Conservation (phyloP, 78 protist genomes). For the Emiliania huxleyi region DNA sequence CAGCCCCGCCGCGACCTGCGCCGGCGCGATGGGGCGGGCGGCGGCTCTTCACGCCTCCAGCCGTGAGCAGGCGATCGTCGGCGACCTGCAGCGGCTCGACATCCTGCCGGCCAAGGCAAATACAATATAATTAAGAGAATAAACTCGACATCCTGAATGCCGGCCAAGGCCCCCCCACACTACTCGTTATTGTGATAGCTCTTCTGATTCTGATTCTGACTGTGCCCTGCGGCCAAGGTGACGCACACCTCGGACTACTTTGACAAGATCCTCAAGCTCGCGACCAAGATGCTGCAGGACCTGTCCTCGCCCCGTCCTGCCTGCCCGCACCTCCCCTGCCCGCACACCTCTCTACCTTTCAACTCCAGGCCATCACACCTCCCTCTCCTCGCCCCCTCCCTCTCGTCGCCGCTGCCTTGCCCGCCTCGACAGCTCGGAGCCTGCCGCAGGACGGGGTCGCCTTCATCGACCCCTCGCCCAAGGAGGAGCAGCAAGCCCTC, state of each 20-base stretch:
- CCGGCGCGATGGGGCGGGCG: too few species aligned
- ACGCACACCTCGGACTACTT: conserved; percentile 94
- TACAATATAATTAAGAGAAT: too few species aligned
- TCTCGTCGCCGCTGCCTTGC: too few species aligned
- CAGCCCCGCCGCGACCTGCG: too few species aligned
- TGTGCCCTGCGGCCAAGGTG: background rate
- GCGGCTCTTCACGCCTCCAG: too few species aligned
- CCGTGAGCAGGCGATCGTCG: conserved; percentile 58
- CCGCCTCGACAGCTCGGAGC: too few species aligned
- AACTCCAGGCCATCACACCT: too few species aligned
- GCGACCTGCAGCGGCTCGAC: conserved; percentile 33
- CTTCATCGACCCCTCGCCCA: conserved; percentile 55
- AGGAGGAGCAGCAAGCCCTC: conserved; percentile 18
- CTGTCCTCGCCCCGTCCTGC: too few species aligned
- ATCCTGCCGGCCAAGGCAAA: background rate
- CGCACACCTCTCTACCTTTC: too few species aligned
- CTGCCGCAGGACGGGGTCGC: conserved; percentile 76
- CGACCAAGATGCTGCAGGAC: conserved; percentile 65
- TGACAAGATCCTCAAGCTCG: conserved; percentile 46
- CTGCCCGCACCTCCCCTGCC: too few species aligned
- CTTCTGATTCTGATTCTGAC: background rate
- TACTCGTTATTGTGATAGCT: background rate
- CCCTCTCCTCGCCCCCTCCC: too few species aligned
- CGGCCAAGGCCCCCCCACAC: background rate
- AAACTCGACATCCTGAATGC: too few species aligned